Conservation (phyloP, 2,329 filamentous ascomycete species). For the Fusarium tjaetaba region DNA sequence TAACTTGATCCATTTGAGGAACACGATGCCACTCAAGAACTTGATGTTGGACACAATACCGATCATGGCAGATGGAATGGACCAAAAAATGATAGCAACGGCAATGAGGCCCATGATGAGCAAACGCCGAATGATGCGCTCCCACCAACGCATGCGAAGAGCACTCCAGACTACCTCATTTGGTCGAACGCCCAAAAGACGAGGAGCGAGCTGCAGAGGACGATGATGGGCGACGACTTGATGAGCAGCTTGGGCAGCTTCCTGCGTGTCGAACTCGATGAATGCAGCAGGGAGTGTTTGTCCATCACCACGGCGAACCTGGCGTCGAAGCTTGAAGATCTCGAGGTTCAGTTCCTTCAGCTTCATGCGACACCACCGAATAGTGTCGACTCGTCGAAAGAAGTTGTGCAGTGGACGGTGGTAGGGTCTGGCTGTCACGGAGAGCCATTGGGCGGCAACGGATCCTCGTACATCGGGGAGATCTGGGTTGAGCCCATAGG, state of each 20-base stretch:
- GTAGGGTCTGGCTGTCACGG: conserved; percentile 77
- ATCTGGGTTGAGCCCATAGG: conserved; percentile 48
- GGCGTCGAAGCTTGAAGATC: conserved; percentile 73
- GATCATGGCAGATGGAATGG: conserved; percentile 78
- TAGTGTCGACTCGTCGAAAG: conserved; percentile 92
- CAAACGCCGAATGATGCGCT: conserved; percentile 78
- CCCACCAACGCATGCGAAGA: conserved; percentile 86
- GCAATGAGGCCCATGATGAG: conserved; percentile 76
- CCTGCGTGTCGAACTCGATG: conserved; percentile 85
- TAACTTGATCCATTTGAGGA: conserved; percentile 77
- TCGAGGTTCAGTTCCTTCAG: conserved; percentile 53
- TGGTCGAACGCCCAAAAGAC: conserved; percentile 84
- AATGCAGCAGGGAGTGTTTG: conserved; percentile 82
- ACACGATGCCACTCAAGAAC: conserved; percentile 71
- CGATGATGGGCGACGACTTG: conserved; percentile 90
- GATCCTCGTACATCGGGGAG: conserved; percentile 56
- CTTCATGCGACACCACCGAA: conserved; percentile 80
- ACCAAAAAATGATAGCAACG: conserved; percentile 88
- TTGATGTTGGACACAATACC: conserved; percentile 87
- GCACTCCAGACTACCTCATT: conserved; percentile 89
- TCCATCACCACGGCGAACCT: conserved; percentile 76
- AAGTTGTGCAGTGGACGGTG: conserved; percentile 75
- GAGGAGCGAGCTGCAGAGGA: conserved; percentile 85
- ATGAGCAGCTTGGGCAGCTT: conserved; percentile 85
- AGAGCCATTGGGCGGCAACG: conserved; percentile 79